These are phyloP conservation scores for Diaporthe citriasiana DNA, from an alignment of 2,329 filamentous ascomycete genomes.

Conservation along the genomic window DNA sequence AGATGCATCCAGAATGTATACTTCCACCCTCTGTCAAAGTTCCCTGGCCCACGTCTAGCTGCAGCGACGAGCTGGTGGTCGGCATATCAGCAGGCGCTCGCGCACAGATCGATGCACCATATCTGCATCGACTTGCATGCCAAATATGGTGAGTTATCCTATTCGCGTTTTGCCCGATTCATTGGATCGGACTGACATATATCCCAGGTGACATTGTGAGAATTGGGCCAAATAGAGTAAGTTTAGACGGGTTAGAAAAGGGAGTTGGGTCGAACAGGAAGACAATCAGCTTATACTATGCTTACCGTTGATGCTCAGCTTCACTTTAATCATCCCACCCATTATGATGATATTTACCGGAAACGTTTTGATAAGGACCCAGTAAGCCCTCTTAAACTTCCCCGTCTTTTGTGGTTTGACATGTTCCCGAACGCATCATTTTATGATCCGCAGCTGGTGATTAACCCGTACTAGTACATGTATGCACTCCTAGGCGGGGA, in stretches of 20 bases:
- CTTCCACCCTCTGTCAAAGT: not conserved
- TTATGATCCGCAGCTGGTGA: too few species aligned
- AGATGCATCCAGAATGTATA: not conserved
- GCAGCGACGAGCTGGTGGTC: constrained; percentile 3
- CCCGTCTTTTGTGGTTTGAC: too few species aligned
- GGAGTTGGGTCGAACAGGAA: not conserved
- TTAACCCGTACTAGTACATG: not conserved
- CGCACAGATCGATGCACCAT: not conserved
- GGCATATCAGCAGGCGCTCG: not conserved
- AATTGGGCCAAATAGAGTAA: not conserved
- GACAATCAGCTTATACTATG: not conserved
- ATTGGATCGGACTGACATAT: not conserved
- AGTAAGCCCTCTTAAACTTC: too few species aligned
- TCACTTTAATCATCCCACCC: not conserved
- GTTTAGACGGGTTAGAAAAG: not conserved
- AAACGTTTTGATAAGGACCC: constrained; percentile 2
- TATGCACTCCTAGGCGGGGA: not conserved
- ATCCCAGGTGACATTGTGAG: not conserved
- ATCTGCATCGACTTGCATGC: constrained; percentile 1
- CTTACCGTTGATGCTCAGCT: not conserved
- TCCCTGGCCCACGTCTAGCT: not conserved
- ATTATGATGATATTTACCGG: not conserved
- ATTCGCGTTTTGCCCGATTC: not conserved
- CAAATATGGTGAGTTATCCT: not conserved
- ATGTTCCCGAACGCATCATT: too few species aligned